Evolutionary conservation across 78 protist species (phyloP), one percentile per base, ranked within the genome.

Genomic region (Parvularia atlantis): DNA sequence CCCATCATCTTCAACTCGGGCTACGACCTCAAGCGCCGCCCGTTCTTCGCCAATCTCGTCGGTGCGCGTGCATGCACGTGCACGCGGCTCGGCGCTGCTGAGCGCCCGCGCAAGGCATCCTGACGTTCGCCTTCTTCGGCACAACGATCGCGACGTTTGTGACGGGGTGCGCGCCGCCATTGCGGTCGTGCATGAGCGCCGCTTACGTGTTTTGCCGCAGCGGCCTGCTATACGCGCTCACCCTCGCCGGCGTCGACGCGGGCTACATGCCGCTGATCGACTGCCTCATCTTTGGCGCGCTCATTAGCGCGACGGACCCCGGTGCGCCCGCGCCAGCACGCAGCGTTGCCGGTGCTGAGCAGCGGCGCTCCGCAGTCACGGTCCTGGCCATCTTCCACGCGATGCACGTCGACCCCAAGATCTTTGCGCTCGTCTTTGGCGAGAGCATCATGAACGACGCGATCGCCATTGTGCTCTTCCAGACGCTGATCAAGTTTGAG

Each of bases 301-400:
- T 93, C 16, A 82, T 91, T 13, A 67, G 83, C 1, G 89, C 93
- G 11, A 89, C 89, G 9, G 98, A 94, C 61, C 95, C 97, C 22
- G 75, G 71, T 66, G 11, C 10, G 70, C 10, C 5, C 36, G 11
- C 37, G 30, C 14, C 28, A 6, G 14, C 16, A 6, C 56, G 56
- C 14, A 10, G 48, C 22, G 5, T 43, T 43, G 28, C 13, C 4
- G 5, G 48, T 43, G 48, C 48, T 43, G 5, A 13, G 5, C 22
- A 5, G 5, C 22, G 48, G 22, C 6, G 48, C 48, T 10, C 48
- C 48, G 7, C 56, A 67, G 86, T 83, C 33, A 63, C 87, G 0
- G 73, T 64, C 46, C 69, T 83, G 31, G 82, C 82, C 33, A 83
- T 83, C 64, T 76, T 83, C 56, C 46, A 48, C 46, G 82, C 69